Conservation (phyloP, 306 rosid species). For the Gleditsia sinensis region DNA sequence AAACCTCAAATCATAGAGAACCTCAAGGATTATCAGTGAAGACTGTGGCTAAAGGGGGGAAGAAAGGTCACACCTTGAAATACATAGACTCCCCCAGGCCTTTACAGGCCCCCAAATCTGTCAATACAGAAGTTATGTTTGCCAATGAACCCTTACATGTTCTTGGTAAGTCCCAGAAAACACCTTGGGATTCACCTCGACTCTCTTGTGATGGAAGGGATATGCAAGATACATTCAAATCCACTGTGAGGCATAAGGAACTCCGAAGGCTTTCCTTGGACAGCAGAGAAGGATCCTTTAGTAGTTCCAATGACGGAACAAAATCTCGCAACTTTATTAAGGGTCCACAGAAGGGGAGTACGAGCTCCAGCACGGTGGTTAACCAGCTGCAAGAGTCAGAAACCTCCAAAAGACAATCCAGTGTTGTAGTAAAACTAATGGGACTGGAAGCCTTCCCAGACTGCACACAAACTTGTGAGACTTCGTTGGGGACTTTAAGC, state of each 20-base stretch:
- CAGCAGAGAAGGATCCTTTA: conserved; percentile 60
- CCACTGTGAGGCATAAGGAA: conserved; percentile 63
- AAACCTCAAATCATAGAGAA: conserved; percentile 60
- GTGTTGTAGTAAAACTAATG: conserved; percentile 84
- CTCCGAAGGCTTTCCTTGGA: conserved; percentile 90
- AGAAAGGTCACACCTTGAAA: conserved; percentile 49
- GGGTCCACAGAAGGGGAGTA: conserved; percentile 46
- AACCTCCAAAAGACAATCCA: conserved; percentile 54
- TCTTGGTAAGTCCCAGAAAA: conserved; percentile 48
- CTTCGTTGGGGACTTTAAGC: conserved; percentile 32
- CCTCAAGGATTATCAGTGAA: conserved; percentile 56
- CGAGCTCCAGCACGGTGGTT: conserved; percentile 26
- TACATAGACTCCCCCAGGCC: conserved; percentile 89
- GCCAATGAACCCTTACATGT: conserved; percentile 48
- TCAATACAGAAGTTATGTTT: conserved; percentile 38
- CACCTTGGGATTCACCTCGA: conserved; percentile 58
- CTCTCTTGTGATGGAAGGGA: conserved; percentile 82
- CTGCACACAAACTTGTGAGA: conserved; percentile 38
- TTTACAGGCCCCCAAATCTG: conserved; percentile 38
- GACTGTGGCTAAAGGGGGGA: conserved; percentile 51
- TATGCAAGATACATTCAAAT: conserved; percentile 51
- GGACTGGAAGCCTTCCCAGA: conserved; percentile 72
- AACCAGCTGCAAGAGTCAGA: conserved; percentile 59
- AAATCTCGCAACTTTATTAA: conserved; percentile 47
- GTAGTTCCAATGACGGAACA: conserved; percentile 47